Evolutionary conservation across 2,329 filamentous ascomycete genomes (phyloP), one percentile per base, ranked within the genome.

Genomic region (Didymella pinodella): DNA sequence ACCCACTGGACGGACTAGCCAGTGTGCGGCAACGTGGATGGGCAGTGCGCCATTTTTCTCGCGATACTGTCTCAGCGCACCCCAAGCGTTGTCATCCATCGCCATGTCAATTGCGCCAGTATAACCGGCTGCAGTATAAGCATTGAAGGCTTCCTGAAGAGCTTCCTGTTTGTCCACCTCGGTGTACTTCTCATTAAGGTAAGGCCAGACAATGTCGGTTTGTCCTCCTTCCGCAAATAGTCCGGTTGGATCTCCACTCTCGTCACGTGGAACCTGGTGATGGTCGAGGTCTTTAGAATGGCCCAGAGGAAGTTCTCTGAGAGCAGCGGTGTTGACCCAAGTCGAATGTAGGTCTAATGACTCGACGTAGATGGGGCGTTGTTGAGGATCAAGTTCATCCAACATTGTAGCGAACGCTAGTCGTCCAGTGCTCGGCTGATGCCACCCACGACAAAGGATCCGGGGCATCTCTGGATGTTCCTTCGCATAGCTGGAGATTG

Each of bases 61-160:
- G 52, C 70, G 65, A 25, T 80, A 85, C 80, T 7, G 41, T 29
- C 49, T 49, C 16, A 62, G 32, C n/a, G 54, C 54, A 36, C 59
- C 48, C 59, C 59, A 62, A 8, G 55, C 40, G 28, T 53, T 55
- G 26, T 62, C 54, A n/a, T 62, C 59, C 59, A 62, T 62, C 4
- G 83, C 83, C 82, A 85, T 84, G 62, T 85, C 83, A 12, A 84
- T 73, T 32, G 83, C 61, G 2, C 83, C 83, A 4, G 83, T 85
- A 68, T 84, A 85, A 3, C 83, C 83, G 2, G 75, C 73, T 3
- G 75, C 72, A 49, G 75, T 78, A 67, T 83, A 84, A 6, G 78
- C 78, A 2, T 71, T 59, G 29, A 84, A 74, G 1, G 82, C 83
- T 1, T 70, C 75, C 31, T 67, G 65, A n/a, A 85, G 70, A 3